Conservation (phyloP, 306 rosid genomes). For the Heteromeles arbutifolia region DNA sequence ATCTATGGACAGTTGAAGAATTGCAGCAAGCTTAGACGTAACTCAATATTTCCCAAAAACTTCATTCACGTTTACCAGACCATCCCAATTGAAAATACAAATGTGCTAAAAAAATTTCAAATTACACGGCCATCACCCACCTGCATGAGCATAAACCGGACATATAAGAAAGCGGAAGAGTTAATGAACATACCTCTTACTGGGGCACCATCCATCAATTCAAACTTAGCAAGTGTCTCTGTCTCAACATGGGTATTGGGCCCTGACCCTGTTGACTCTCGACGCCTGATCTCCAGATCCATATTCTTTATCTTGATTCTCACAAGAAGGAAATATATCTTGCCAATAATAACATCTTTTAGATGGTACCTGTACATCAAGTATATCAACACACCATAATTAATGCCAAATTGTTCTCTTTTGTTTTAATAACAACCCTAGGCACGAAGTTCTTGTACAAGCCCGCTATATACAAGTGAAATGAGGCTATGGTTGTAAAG, state of each 20-base stretch:
- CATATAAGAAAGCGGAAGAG: background rate
- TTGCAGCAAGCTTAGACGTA: background rate
- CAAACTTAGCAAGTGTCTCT: slow-evolving; percentile 94
- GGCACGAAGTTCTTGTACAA: background rate
- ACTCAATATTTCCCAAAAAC: background rate
- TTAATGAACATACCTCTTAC: slow-evolving; percentile 68
- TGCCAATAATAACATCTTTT: slow-evolving; percentile 92
- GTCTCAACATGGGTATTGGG: slow-evolving; percentile 96
- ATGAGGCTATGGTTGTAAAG: background rate
- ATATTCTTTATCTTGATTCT: slow-evolving; percentile 98
- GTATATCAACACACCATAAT: slow-evolving; percentile 19
- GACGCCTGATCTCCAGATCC: slow-evolving; percentile 96
- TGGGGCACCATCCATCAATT: slow-evolving; percentile 99
- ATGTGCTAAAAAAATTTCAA: background rate
- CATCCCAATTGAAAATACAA: background rate
- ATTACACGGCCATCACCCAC: background rate
- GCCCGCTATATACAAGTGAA: background rate
- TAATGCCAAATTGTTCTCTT: background rate
- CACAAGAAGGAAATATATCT: slow-evolving; percentile 93
- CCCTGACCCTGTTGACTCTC: slow-evolving; percentile 99
- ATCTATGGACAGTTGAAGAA: background rate
- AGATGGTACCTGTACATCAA: slow-evolving; percentile 72
- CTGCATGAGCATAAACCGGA: background rate
- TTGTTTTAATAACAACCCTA: background rate
- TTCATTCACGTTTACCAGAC: background rate